Conservation (phyloP, 2,329 filamentous ascomycete species). For the Ophiostoma australiae region DNA sequence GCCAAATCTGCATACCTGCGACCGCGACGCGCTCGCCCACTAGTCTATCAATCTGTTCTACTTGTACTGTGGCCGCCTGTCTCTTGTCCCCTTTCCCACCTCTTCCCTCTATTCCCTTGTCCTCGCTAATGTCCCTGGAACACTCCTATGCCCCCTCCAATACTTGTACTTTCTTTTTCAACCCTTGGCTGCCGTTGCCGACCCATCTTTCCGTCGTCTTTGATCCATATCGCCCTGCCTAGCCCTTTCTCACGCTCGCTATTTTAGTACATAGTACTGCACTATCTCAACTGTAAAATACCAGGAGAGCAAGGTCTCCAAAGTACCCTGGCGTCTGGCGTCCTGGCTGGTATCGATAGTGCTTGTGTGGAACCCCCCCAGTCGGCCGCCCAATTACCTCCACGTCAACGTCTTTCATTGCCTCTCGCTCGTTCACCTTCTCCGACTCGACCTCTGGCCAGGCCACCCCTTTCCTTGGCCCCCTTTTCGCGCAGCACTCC, state of each 20-base stretch:
- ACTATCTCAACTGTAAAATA: neutral
- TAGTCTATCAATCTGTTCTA: neutral
- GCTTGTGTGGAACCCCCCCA: slow-evolving; percentile 21
- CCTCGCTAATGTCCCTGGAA: neutral
- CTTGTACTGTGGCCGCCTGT: neutral
- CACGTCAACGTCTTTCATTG: slow-evolving; percentile 22
- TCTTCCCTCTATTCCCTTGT: neutral
- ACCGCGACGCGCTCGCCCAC: slow-evolving; percentile 5
- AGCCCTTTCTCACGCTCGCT: neutral
- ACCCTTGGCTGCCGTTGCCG: slow-evolving; percentile 7
- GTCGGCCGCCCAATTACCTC: slow-evolving; percentile 19
- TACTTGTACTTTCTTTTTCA: neutral
- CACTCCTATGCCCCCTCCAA: neutral
- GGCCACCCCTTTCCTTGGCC: slow-evolving; percentile 15
- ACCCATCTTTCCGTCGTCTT: slow-evolving; percentile 1
- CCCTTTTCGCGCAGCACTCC: slow-evolving; percentile 19
- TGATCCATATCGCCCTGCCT: slow-evolving; percentile 8
- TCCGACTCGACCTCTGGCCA: slow-evolving; percentile 8
- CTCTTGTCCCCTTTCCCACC: neutral
- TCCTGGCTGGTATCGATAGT: neutral
- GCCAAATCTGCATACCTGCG: neutral
- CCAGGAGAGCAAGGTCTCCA: neutral
- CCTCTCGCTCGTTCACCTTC: slow-evolving; percentile 16
- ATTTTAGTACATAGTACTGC: neutral
- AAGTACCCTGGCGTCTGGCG: slow-evolving; percentile 15